phyloP scores from a whole-genome alignment of 2,329 filamentous ascomycete genomes.

The Diplocarpon mali region DNA sequence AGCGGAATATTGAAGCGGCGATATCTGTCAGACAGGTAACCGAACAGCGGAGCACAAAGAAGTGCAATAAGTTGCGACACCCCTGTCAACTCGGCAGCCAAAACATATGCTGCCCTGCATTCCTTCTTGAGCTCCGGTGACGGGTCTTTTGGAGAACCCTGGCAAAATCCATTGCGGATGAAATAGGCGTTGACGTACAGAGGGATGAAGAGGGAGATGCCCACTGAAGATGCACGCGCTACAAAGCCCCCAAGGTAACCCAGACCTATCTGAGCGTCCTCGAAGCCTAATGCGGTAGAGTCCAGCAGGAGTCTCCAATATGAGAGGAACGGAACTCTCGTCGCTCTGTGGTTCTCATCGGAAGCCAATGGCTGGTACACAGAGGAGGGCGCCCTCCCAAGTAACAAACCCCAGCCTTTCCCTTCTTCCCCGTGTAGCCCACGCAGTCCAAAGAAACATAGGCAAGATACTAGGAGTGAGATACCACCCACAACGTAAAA shows the following conservation, averaged over 20 bases:
- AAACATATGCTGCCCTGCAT: constrained; percentile 76
- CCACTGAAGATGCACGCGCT: constrained; percentile 85
- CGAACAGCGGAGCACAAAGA: constrained; percentile 76
- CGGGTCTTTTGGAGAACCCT: constrained; percentile 50
- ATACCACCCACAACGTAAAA: constrained; percentile 78
- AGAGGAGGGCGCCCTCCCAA: constrained; percentile 28
- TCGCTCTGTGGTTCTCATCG: not conserved
- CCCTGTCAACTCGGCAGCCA: constrained; percentile 79
- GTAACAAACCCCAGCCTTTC: constrained; percentile 57
- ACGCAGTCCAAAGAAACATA: constrained; percentile 70
- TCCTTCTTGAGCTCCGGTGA: constrained; percentile 70
- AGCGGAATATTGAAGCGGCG: constrained; percentile 62
- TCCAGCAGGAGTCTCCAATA: constrained; percentile 50
- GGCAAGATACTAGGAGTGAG: constrained; percentile 58
- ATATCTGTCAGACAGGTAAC: constrained; percentile 65
- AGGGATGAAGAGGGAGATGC: constrained; percentile 89
- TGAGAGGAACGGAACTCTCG: constrained; percentile 32
- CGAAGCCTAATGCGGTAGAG: constrained; percentile 59
- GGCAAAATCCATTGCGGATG: constrained; percentile 68
- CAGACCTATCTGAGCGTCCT: constrained; percentile 67
- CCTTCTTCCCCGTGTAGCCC: constrained; percentile 60
- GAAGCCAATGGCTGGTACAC: constrained; percentile 12
- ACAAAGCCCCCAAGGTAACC: constrained; percentile 93
- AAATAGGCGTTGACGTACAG: constrained; percentile 89
- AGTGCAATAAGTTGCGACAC: constrained; percentile 81